These are phyloP conservation scores for Isabelozyma gotoi DNA, from an alignment of 805 yeast species.

Conservation along the genomic window DNA sequence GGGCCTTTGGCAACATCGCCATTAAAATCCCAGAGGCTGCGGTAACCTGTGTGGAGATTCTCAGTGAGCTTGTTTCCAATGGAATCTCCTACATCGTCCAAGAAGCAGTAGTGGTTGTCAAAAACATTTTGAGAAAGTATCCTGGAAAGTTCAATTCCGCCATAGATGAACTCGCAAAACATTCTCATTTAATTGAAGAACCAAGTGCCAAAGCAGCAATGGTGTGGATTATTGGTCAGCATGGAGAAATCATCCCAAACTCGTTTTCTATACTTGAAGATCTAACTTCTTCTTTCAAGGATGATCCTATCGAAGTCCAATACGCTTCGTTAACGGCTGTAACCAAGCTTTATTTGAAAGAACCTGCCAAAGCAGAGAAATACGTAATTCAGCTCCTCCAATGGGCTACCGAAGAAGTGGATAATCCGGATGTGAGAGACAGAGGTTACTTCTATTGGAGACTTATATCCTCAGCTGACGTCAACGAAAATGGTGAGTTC, in stretches of 20 bases:
- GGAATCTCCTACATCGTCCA: slow-evolving; percentile 75
- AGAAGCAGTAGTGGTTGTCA: slow-evolving; percentile 74
- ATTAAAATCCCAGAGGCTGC: slow-evolving; percentile 68
- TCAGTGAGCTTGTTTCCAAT: slow-evolving; percentile 58
- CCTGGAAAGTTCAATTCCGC: slow-evolving; percentile 52
- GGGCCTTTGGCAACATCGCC: slow-evolving; percentile 89
- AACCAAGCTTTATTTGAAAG: slow-evolving; percentile 62
- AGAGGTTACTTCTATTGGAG: slow-evolving; percentile 88
- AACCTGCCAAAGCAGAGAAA: slow-evolving; percentile 54
- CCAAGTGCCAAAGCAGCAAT: slow-evolving; percentile 76
- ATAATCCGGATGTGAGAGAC: slow-evolving; percentile 85
- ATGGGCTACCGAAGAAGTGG: slow-evolving; percentile 68
- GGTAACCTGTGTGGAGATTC: slow-evolving; percentile 58
- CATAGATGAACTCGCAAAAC: slow-evolving; percentile 25
- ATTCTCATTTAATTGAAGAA: slow-evolving; percentile 55
- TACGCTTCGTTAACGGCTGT: slow-evolving; percentile 70
- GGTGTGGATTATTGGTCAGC: slow-evolving; percentile 84
- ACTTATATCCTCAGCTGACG: slow-evolving; percentile 49
- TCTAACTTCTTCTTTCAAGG: slow-evolving; percentile 47
- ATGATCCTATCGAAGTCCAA: slow-evolving; percentile 75
- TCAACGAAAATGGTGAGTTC: slow-evolving; percentile 41
- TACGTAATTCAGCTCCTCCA: slow-evolving; percentile 60
- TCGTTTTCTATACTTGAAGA: slow-evolving; percentile 40
- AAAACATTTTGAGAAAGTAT: slow-evolving; percentile 74
- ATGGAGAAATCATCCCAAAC: slow-evolving; percentile 47